Base-by-base conservation (phyloP, 768 basidiomycete species). In the Leccinum sublutescens region DNA sequence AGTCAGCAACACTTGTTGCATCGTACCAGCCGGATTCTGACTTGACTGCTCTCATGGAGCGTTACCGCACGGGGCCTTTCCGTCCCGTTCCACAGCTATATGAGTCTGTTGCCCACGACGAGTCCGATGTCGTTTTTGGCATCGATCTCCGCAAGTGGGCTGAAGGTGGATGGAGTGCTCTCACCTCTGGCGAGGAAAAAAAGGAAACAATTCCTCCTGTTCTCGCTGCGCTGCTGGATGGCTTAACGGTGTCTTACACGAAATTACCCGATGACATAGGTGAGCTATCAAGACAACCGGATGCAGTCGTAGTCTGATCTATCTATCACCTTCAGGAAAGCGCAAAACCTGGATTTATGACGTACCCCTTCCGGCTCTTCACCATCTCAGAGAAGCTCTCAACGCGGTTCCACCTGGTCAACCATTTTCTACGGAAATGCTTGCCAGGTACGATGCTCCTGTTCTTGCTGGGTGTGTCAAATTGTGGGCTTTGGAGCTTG, bases 321-420 rank as follows among this genome's bases (percentile, higher is more conserved):
- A 43, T 55, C n/a, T 17, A 36, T 56, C n/a, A 21, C 55, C 12
- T 36, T 4, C 68, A 87, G 95, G 95, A 71, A 89, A 85, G 69
- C 86, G 95, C 59, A 93, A 89, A 76, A 78, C 88, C 4, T 98
- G 95, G 95, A 91, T 98, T 55, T 98, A 97, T 74, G 93, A 98
- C 66, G 90, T 92, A 4, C 94, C 95, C 1, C 80, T 98, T 6
- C 78, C 85, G 2, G 84, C 85, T 25, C 82, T 90, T 15, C 95
- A 98, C 66, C 88, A 89, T 59, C 85, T 98, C 31, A 87, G 95
- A 57, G 91, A 94, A 73, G 80, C 81, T 5, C 78, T 98, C 55
- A 96, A 97, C 69, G 84, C 81, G 10, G 74, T 90, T n/a, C 86
- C 83, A 7, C 71, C 73, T 56, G 67, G 76, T 59, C 72, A 78